A percentile compares a stretch with the other conserved stretches of the same genome.
Evolutionary conservation across 2,329 filamentous ascomycete genomes (phyloP).

Genomic region (Herpotrichia juniperi): DNA sequence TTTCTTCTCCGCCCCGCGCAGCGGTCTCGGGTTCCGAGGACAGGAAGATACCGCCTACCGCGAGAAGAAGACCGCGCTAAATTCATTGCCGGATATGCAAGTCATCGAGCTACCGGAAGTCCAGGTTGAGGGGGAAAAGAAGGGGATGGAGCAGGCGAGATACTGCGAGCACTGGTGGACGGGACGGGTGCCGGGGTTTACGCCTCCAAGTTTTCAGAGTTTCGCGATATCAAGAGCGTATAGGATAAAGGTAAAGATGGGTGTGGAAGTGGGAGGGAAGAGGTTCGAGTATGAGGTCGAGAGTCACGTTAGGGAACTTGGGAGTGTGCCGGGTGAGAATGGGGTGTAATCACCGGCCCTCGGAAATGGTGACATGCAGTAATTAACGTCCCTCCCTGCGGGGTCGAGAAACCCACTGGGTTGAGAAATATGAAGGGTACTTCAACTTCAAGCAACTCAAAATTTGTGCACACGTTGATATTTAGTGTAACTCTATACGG

Average conservation of each 20-base stretch:
- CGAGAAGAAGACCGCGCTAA: slow-evolving; percentile 23
- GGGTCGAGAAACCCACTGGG: no score
- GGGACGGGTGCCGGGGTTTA: slow-evolving; percentile 25
- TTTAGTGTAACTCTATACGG: no score
- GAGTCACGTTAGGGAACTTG: slow-evolving; percentile 12
- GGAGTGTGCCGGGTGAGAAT: background rate
- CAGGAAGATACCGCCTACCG: slow-evolving; percentile 5
- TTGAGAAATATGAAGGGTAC: no score
- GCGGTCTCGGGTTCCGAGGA: slow-evolving; percentile 1
- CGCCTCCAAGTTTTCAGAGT: slow-evolving; percentile 26
- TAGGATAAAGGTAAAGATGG: slow-evolving; percentile 23
- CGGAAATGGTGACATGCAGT: no score
- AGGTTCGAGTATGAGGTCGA: slow-evolving; percentile 24
- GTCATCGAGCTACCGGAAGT: slow-evolving; percentile 16
- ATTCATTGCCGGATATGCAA: slow-evolving; percentile 19
- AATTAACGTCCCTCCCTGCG: no score
- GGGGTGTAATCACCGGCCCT: no score
- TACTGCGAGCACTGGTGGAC: slow-evolving; percentile 25
- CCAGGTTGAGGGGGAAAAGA: slow-evolving; percentile 11
- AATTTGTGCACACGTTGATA: no score
- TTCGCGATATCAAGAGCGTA: slow-evolving; percentile 30
- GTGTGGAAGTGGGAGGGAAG: slow-evolving; percentile 23
- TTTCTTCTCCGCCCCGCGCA: background rate
- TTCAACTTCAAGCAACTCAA: no score
- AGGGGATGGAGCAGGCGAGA: slow-evolving; percentile 15